Base-by-base conservation (phyloP, 78 protist species). In the Dictyostelium brefeldianum region DNA sequence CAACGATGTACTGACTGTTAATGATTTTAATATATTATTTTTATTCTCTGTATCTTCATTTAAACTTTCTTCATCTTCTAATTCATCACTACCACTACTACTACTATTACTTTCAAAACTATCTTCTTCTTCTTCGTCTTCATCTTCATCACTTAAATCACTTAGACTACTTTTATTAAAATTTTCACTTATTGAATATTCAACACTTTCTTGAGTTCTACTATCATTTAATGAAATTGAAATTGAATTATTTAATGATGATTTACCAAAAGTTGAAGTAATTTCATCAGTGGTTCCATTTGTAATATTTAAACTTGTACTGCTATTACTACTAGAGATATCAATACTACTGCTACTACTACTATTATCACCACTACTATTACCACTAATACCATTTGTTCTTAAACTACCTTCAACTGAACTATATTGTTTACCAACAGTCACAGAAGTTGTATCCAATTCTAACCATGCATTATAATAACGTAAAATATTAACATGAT, bases 381-480 rank as follows among this genome's bases (percentile, higher is more conserved):
- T 47, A 25, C 22, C 17, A 17, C 54, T 31, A 5, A 29, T 22
- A 1, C 46, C 56, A 59, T 59, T 43, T 2, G 90, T 83, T 12
- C 48, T 53, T 14, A 87, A 41, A 64, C 84, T 71, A 50, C 84
- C 93, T 11, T 87, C 93, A 31, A 64, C 93, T 20, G 93, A 87
- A 59, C 92, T 59, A 65, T 47, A 64, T 18, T 80, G 73, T 36
- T 36, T 36, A 36, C 2, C 43, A 36, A 2, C 2, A 4, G 64
- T 14, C 27, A 15, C n/a, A 1, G 54, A 36, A 12, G 80, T 62
- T 62, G 70, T 11, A 43, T 87, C 81, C 3, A 77, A 29, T 78
- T 87, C 84, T 14, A 75, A 47, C 93, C 93, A 87, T 6, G 93
- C 93, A 47, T 57, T 41, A 64, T 77, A 78, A 47, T 87, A 77